Evolutionary conservation across 495 filamentous ascomycete genomes (phyloP), one percentile per base, ranked within the genome.

Genomic region (Aspergillus sclerotioniger): DNA sequence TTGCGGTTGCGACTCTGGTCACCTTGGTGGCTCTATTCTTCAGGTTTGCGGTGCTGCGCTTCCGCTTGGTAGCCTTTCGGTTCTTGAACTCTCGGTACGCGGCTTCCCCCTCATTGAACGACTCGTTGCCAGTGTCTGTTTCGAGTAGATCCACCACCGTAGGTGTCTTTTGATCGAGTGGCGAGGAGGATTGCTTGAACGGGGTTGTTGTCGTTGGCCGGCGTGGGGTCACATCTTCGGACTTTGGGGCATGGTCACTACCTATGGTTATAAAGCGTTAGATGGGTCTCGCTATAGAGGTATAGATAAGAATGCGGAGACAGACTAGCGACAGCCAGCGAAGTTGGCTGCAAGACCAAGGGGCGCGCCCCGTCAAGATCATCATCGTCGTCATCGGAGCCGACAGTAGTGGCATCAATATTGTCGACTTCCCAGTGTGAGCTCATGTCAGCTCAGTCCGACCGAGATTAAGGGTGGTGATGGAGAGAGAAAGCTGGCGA

Each of bases 21-120:
- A 67, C 53, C 54, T 80, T 85, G 4, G 67, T 32, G 2, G 47
- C 12, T 16, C 28, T 29, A 20, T 29, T 69, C 35, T 79, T 81
- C 31, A 73, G 70, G 46, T 73, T 80, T 8, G 79, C 77, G 7
- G 76, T 74, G 5, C 64, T 74, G 39, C 75, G 74, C 59, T 81
- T 86, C 44, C 84, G 74, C 66, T 86, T 81, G 29, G 73, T 61
- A 3, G 74, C 69, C 53, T 84, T 86, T 46, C 84, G 78, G 29
- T 80, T 78, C 57, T 86, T 86, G 70, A 86, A 87, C 39, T 73
- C 71, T 39, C 81, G 59, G 66, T 87, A 88, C 8, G 76, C 79
- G 10, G 76, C 76, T 57, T 80, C 76, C 51, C 76, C 73, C 57
- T 78, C 75, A 28, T 78, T 78, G 52, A 76, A 74, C 3, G 65